A percentile compares a stretch with the other conserved stretches of the same genome.
These are phyloP conservation scores for Diplodia corticola DNA, from an alignment of 2,329 filamentous ascomycete genomes.

Conservation along the genomic window DNA sequence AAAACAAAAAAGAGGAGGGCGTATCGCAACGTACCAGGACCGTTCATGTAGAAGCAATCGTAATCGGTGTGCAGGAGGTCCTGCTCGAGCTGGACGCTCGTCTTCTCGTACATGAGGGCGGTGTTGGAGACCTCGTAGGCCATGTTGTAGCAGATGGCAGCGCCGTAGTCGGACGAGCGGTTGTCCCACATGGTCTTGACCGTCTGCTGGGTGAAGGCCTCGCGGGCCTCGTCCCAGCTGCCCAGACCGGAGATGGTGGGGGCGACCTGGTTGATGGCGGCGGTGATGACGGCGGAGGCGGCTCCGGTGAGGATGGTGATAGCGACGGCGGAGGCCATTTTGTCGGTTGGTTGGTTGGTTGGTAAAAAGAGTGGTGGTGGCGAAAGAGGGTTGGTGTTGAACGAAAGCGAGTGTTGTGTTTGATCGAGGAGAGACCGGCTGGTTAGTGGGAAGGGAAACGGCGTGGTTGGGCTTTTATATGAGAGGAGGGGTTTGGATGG, in stretches of 20 bases:
- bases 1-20: background rate
- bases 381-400: background rate
- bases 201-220: slow-evolving; percentile 18
- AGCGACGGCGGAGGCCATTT: slow-evolving; percentile 17
- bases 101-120: slow-evolving; percentile 17
- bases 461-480: slow-evolving; percentile 1
- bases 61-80: slow-evolving; percentile 19
- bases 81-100: background rate
- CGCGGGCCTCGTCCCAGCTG: slow-evolving; percentile 17
- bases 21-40: slow-evolving; percentile 3
- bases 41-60: slow-evolving; percentile 22
- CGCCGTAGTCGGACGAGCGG: background rate
- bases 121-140: slow-evolving; percentile 22
- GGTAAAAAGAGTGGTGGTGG: background rate
- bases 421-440: background rate
- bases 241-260: slow-evolving; percentile 16
- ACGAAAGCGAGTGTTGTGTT: background rate
- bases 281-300: slow-evolving; percentile 13
- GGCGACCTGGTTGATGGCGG: slow-evolving; percentile 18
- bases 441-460: background rate
- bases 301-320: slow-evolving; percentile 21
- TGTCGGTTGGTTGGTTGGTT: background rate
- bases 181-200: slow-evolving; percentile 18
- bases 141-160: slow-evolving; percentile 24
- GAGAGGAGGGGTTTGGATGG: background rate